Percentiles rank a stretch among this genome's conserved stretches.
These are phyloP conservation scores for Stygiomarasmius scandens DNA, from an alignment of 1,284 basidiomycete species.

Conservation along the genomic window DNA sequence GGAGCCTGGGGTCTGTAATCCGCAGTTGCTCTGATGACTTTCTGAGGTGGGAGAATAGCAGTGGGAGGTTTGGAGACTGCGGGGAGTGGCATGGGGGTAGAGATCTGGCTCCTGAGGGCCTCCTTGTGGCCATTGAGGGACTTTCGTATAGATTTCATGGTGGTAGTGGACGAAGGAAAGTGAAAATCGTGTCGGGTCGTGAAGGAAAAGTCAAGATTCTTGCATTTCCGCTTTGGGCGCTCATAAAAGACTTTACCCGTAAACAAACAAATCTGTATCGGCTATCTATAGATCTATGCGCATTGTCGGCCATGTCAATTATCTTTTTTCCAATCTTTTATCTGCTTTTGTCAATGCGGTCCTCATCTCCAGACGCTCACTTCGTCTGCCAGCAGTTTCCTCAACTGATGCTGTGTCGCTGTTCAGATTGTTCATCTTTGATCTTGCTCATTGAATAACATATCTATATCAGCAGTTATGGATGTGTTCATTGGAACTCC, in stretches of 20 bases:
- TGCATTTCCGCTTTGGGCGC: neutral
- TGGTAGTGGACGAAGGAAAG: conserved; percentile 23
- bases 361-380: neutral
- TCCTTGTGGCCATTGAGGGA: conserved; percentile 76
- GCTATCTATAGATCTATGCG: neutral
- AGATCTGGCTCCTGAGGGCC: conserved; percentile 60
- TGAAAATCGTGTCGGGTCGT: conserved; percentile 30
- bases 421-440: neutral
- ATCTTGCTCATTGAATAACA: too few relatives aligned
- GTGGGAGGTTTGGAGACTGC: conserved; percentile 68
- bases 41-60: conserved; percentile 85
- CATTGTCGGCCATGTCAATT: neutral
- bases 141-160: conserved; percentile 87
- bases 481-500: too few relatives aligned
- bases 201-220: conserved; percentile 19
- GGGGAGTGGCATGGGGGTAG: conserved; percentile 66
- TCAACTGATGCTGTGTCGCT: conserved; percentile 2
- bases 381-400: neutral
- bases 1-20: conserved; percentile 75
- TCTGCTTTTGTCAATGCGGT: too few relatives aligned
- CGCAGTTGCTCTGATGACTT: conserved; percentile 88
- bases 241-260: neutral
- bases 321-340: neutral
- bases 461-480: too few relatives aligned
- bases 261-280: neutral